Percentiles rank a stretch among this genome's conserved stretches.
phyloP scores from a whole-genome alignment of 352 stramenopile species.

The Globisporangium ultimum region DNA sequence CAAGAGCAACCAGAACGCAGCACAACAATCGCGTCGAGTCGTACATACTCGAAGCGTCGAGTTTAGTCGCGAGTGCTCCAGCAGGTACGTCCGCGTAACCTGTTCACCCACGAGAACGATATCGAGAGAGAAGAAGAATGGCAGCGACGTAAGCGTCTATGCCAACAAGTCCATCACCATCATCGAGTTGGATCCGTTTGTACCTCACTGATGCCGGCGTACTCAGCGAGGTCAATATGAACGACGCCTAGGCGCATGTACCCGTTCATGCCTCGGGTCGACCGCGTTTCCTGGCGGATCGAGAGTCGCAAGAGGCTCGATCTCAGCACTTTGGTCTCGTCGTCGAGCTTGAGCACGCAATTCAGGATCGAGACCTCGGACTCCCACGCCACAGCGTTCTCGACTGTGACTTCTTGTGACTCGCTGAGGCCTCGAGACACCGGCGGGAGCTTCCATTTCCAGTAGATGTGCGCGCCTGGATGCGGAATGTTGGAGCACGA shows the following conservation, averaged over 20 bases:
- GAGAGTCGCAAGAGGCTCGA: constrained; percentile 25
- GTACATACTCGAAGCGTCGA: constrained; percentile 29
- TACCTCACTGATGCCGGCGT: constrained; percentile 22
- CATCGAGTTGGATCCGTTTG: no score
- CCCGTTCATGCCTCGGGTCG: constrained; percentile 3
- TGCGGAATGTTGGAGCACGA: constrained; percentile 35
- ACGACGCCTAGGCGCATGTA: constrained; percentile 25
- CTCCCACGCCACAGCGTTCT: constrained; percentile 27
- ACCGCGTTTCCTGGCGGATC: constrained; percentile 22
- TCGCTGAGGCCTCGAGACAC: constrained; percentile 12
- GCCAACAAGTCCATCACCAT: background rate
- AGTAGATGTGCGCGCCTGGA: constrained; percentile 26
- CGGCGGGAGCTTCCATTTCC: constrained; percentile 29
- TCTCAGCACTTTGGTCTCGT: constrained; percentile 22
- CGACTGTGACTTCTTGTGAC: constrained; percentile 17
- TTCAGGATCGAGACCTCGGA: constrained; percentile 15
- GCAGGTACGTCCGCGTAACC: constrained; percentile 22
- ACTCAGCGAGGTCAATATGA: constrained; percentile 32
- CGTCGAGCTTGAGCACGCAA: constrained; percentile 23
- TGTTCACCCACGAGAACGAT: background rate
- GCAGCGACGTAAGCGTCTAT: background rate
- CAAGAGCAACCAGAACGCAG: background rate
- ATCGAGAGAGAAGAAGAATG: background rate
- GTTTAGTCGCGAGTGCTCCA: constrained; percentile 35
- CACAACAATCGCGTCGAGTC: background rate